phyloP scores from a whole-genome alignment of 345 rosid species.

The Angophora floribunda region DNA sequence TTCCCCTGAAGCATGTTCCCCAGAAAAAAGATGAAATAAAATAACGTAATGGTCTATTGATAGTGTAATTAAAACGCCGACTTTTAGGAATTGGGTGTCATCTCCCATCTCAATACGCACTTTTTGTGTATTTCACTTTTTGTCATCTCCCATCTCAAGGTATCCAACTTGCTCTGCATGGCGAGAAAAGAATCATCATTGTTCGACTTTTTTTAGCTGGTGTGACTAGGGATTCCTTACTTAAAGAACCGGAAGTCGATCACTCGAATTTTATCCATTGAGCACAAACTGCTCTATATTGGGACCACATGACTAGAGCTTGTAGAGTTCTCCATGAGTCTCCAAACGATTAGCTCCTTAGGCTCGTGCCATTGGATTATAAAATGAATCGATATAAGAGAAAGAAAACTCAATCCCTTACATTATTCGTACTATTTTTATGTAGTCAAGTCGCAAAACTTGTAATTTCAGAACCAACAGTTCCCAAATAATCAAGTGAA shows the following conservation, averaged over 20 bases:
- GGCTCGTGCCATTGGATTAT: neutral
- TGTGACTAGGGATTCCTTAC: neutral
- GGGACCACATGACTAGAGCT: neutral
- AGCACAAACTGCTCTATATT: accelerated
- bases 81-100: neutral
- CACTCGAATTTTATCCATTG: neutral
- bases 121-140: neutral
- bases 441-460: neutral
- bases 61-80: neutral
- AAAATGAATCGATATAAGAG: neutral
- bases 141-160: no score
- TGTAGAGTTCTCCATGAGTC: neutral
- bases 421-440: neutral
- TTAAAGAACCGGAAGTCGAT: neutral
- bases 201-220: neutral
- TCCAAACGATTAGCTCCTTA: neutral
- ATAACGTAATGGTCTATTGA: neutral
- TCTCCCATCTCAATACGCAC: neutral
- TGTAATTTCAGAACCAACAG: no score
- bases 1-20: neutral
- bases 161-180: neutral
- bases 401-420: neutral
- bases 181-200: neutral
- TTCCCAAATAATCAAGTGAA: accelerated
- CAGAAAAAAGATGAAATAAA: neutral